Base-by-base conservation (phyloP, 768 basidiomycete species). In the Mycena pura region DNA sequence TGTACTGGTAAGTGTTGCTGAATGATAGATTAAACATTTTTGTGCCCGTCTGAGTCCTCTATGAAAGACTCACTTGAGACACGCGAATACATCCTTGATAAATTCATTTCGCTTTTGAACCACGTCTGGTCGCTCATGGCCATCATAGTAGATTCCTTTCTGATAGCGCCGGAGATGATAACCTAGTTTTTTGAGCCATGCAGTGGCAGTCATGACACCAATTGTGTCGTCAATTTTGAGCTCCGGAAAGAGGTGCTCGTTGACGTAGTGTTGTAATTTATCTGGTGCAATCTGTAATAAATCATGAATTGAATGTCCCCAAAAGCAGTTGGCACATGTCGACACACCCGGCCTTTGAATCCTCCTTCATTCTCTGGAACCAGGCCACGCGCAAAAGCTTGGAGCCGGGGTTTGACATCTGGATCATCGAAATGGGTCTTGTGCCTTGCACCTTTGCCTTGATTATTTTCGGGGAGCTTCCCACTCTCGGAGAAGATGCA, bases 91-190 rank as follows among this genome's bases (percentile, higher is more conserved):
- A 39, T 54, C 32, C 45, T 46, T 43, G 43, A 62, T 53, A 29
- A 57, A 66, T 29, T 62, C 61, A 15, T 62, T 45, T 22, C 64
- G 64, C 25, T 38, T 49, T 49, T 66, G 45, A 21, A 69, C 64
- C n/a, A 70, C 68, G 61, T 70, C 68, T 15, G 58, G 62, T 40
- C 57, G 36, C 34, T 70, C 57, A 28, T 70, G 68, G 36, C 69
- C 60, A 19, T 70, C 68, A 41, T 55, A 63, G 62, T 69, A 70
- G n/a, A 67, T 49, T 0, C 61, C 66, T 55, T 70, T 69, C 31
- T 49, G 48, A 19, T 57, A 52, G 25, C 46, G 43, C 15, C 36
- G 38, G 25, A 50, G 41, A 24, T 36, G 38, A 40, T 56, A 66
- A 5, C 67, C 65, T 13, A 68, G 32, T 49, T 66, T 66, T 38